Evolutionary conservation across 352 stramenopile genomes (phyloP).

Genomic region (Globisporangium apiculatum): DNA sequence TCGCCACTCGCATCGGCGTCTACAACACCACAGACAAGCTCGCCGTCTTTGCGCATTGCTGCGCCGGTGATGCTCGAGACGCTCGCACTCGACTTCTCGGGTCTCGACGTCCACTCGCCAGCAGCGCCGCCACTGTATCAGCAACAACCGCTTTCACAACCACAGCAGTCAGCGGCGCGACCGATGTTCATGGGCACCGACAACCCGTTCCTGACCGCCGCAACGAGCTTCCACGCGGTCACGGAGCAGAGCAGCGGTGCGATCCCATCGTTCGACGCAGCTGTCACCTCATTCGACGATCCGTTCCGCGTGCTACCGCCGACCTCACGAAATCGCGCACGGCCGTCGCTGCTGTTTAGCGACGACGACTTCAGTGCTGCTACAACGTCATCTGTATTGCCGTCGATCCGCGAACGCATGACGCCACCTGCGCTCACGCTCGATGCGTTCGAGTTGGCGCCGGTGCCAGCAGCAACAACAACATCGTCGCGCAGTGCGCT

Average conservation of each 20-base stretch:
- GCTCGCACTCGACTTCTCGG: conserved; percentile 48
- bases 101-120: conserved; percentile 40
- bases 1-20: not conserved
- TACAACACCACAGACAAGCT: not conserved
- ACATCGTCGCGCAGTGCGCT: conserved; percentile 36
- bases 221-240: conserved; percentile 21
- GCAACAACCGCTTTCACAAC: conserved; percentile 30
- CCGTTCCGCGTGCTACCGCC: conserved; percentile 5
- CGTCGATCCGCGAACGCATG: conserved; percentile 61
- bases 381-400: conserved; percentile 37
- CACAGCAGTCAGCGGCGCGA: not conserved
- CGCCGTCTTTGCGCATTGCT: not conserved
- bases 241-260: conserved; percentile 12
- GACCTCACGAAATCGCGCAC: conserved; percentile 10
- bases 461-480: too few relatives aligned
- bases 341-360: conserved; percentile 58
- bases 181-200: conserved; percentile 3
- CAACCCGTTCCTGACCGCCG: conserved; percentile 38
- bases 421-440: conserved; percentile 26
- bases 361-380: conserved; percentile 36
- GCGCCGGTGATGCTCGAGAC: conserved; percentile 25
- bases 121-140: conserved; percentile 9
- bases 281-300: conserved; percentile 20
- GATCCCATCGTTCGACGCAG: conserved; percentile 8
- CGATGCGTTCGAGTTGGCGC: too few relatives aligned